These are phyloP conservation scores for Neltuma alba DNA, from an alignment of 306 rosid genomes.

Conservation along the genomic window DNA sequence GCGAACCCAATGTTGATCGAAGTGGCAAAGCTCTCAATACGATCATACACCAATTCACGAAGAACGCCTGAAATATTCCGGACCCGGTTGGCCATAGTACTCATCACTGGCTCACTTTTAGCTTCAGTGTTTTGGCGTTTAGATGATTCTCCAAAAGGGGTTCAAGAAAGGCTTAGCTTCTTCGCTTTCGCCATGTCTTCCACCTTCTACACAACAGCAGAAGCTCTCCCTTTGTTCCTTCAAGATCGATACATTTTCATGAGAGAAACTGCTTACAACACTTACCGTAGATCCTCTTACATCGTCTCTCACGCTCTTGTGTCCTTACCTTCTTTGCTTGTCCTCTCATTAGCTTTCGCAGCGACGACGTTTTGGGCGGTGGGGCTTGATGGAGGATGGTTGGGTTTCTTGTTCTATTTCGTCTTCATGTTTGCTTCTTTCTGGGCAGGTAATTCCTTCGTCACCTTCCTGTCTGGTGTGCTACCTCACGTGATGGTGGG, in stretches of 20 bases:
- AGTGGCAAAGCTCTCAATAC: slow-evolving; percentile 61
- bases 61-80: slow-evolving; percentile 76
- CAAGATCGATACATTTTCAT: slow-evolving; percentile 92
- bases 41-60: slow-evolving; percentile 58
- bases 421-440: slow-evolving; percentile 68
- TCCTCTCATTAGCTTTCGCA: slow-evolving; percentile 66
- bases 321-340: slow-evolving; percentile 51
- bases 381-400: slow-evolving; percentile 82
- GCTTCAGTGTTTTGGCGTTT: slow-evolving; percentile 88
- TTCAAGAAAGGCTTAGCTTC: slow-evolving; percentile 82
- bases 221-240: slow-evolving; percentile 86
- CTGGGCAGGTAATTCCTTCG: slow-evolving; percentile 90
- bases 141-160: slow-evolving; percentile 77
- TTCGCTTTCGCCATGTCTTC: slow-evolving; percentile 98
- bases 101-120: slow-evolving; percentile 79
- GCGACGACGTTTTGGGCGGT: slow-evolving; percentile 87
- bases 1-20: slow-evolving; percentile 79
- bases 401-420: slow-evolving; percentile 74
- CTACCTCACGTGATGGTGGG: slow-evolving; percentile 2
- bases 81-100: slow-evolving; percentile 67
- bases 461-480: slow-evolving; percentile 79
- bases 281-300: slow-evolving; percentile 78
- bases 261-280: slow-evolving; percentile 88
- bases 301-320: slow-evolving; percentile 68
- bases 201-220: slow-evolving; percentile 91